Evolutionary conservation across 192 early-diverging fungal species (phyloP).

Genomic region (Rhizoclosmatium sp.): DNA sequence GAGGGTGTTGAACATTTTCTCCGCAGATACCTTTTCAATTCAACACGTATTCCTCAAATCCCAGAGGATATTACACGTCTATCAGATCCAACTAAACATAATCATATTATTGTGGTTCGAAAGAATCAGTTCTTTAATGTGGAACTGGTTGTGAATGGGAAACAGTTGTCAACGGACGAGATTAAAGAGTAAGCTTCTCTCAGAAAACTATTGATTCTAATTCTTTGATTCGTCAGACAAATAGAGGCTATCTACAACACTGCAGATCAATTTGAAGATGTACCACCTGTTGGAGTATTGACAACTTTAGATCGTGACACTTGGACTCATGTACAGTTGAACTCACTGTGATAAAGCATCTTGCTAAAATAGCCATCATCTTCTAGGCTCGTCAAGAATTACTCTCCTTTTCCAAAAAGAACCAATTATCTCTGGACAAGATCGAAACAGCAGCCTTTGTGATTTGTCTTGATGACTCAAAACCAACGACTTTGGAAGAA

Average conservation of each 20-base stretch:
- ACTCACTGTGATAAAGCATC: constrained; percentile 55
- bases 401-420: constrained; percentile 58
- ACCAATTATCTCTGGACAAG: constrained; percentile 74
- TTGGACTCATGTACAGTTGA: constrained; percentile 84
- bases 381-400: constrained; percentile 9
- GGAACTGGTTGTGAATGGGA: constrained; percentile 76
- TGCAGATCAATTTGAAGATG: too few relatives aligned
- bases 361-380: background rate
- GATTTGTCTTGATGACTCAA: constrained; percentile 87
- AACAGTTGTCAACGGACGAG: constrained; percentile 82
- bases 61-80: constrained; percentile 81
- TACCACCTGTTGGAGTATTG: constrained; percentile 78
- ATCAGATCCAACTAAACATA: constrained; percentile 76
- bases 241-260: too few relatives aligned
- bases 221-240: too few relatives aligned
- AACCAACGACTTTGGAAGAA: constrained; percentile 89
- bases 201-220: too few relatives aligned
- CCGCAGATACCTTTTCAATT: constrained; percentile 80
- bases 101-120: constrained; percentile 85
- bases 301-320: constrained; percentile 90
- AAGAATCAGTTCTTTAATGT: constrained; percentile 90
- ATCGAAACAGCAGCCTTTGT: constrained; percentile 88
- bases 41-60: constrained; percentile 86
- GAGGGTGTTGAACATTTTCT: too few relatives aligned
- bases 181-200: constrained; percentile 67